Percentiles rank a stretch among this genome's conserved stretches.
Evolutionary conservation across 2,329 filamentous ascomycete species (phyloP).

Genomic region (Aureobasidium sp.): DNA sequence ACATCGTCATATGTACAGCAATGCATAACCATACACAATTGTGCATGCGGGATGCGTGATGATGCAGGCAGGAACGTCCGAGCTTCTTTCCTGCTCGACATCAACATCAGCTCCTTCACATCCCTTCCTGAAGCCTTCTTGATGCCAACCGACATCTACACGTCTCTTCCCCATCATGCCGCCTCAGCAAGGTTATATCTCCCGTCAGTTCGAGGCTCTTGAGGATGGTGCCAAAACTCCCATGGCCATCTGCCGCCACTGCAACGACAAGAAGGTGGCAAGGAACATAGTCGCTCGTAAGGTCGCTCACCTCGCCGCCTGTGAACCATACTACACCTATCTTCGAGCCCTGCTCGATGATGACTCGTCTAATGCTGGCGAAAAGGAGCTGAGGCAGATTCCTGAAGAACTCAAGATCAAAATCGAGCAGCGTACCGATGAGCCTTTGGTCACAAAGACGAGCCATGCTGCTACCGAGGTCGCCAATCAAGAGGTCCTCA

Average conservation of each 20-base stretch:
- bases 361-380: background rate
- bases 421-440: constrained; percentile 3
- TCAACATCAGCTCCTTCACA: background rate
- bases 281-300: constrained; percentile 10
- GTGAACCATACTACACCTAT: constrained; percentile 6
- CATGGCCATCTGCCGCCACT: constrained; percentile 10
- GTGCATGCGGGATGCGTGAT: background rate
- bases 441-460: background rate
- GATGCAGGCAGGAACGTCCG: background rate
- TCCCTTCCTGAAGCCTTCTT: constrained; percentile 9
- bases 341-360: constrained; percentile 2
- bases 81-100: background rate
- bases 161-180: background rate
- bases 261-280: constrained; percentile 13
- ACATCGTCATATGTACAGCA: background rate
- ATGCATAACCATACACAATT: background rate
- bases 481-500: background rate
- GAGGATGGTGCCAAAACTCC: constrained; percentile 15
- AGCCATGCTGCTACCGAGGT: background rate
- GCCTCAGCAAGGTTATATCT: constrained; percentile 12
- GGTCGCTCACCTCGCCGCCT: constrained; percentile 5
- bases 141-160: constrained; percentile 4
- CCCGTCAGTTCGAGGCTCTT: constrained; percentile 2
- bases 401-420: constrained; percentile 4
- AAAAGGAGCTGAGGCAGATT: constrained; percentile 3